Conservation (phyloP, 192 early-diverging fungal species). For the Coemansia sp. region DNA sequence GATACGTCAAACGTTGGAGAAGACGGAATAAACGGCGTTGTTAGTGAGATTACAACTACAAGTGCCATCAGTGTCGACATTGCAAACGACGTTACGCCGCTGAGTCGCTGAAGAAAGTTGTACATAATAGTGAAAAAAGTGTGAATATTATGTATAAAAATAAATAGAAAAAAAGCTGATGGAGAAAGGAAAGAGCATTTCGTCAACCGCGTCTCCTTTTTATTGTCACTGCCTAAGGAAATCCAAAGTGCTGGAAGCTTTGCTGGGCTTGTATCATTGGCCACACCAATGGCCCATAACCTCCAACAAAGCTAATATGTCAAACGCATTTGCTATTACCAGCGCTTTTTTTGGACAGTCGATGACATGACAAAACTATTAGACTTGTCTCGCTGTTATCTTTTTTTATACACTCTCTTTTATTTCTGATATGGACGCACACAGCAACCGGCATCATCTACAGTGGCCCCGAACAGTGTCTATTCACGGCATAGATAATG, state of each 20-base stretch:
- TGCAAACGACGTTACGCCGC: slow-evolving; percentile 51
- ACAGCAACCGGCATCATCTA: not conserved
- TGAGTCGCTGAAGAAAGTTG: slow-evolving; percentile 52
- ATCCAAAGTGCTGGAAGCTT: not conserved
- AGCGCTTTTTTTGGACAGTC: not conserved
- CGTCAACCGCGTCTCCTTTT: not conserved
- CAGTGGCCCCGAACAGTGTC: not conserved
- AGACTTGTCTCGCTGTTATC: not conserved
- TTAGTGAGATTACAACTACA: slow-evolving; percentile 35
- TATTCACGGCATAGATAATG: not conserved
- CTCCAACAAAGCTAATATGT: not conserved
- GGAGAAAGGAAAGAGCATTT: not conserved
- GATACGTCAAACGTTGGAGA: slow-evolving; percentile 27
- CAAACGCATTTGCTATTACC: not conserved
- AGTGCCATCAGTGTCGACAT: slow-evolving; percentile 52
- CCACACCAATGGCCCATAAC: not conserved
- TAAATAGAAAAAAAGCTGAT: not conserved
- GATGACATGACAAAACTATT: not conserved
- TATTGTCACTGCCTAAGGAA: not conserved
- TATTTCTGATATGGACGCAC: not conserved
- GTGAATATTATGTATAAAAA: not conserved
- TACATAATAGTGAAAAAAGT: slow-evolving; percentile 32
- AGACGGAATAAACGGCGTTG: slow-evolving; percentile 41
- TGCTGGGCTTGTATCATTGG: slow-evolving; percentile 11
- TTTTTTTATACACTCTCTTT: too few species aligned